These are phyloP conservation scores for Pisolithus tinctorius DNA, from an alignment of 768 basidiomycete species.

Conservation along the genomic window DNA sequence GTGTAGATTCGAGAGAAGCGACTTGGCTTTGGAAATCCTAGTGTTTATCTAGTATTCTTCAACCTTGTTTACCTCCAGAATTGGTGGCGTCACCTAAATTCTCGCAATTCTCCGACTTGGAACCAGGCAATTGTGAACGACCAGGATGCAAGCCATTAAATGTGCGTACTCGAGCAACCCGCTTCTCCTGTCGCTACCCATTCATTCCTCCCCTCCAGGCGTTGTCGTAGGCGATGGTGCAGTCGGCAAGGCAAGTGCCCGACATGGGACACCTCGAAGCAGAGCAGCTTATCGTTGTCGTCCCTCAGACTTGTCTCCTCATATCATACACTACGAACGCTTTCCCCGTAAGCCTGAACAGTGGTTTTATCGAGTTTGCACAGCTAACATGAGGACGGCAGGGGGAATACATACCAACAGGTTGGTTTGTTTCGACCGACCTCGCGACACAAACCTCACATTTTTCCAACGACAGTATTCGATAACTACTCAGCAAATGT, in stretches of 20 bases:
- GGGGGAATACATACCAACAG: constrained; percentile 97
- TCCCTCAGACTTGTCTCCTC: constrained; percentile 84
- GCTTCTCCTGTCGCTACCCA: constrained; percentile 22
- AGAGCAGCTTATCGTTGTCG: constrained; percentile 9
- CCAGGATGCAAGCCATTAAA: constrained; percentile 83
- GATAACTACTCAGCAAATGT: constrained; percentile 99
- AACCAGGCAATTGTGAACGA: constrained; percentile 11
- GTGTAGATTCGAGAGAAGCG: not conserved
- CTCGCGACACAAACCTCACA: not conserved
- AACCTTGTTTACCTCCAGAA: constrained; percentile 7
- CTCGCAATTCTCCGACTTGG: constrained; percentile 1
- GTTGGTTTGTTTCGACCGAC: constrained; percentile 30
- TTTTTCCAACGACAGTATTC: constrained; percentile 54
- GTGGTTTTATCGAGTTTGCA: constrained; percentile 7
- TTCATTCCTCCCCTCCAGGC: constrained; percentile 44
- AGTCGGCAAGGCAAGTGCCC: constrained; percentile 79
- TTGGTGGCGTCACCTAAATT: constrained; percentile 11
- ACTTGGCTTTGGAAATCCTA: constrained; percentile 1
- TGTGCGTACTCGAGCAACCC: constrained; percentile 42
- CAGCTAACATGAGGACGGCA: constrained; percentile 28
- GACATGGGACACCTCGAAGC: constrained; percentile 1
- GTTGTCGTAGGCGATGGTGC: constrained; percentile 99
- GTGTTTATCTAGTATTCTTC: not conserved
- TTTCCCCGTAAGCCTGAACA: constrained; percentile 65
- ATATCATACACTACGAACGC: constrained; percentile 99